phyloP scores from a whole-genome alignment of 2,329 filamentous ascomycete genomes.

The Colletotrichum melonis region DNA sequence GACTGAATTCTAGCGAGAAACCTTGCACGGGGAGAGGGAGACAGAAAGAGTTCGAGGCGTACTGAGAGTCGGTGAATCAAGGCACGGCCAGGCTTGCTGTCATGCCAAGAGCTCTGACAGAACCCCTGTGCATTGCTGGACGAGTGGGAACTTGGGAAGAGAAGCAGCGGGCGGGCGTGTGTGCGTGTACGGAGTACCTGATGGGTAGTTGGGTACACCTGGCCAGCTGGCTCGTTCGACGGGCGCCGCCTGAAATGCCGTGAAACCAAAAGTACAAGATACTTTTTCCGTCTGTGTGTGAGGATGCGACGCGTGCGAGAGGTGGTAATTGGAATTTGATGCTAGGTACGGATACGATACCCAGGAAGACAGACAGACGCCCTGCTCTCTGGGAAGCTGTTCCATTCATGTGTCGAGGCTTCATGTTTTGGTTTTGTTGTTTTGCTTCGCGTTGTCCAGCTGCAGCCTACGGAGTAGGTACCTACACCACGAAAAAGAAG shows the following conservation, averaged over 20 bases:
- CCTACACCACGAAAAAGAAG: background rate
- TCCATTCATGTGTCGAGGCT: background rate
- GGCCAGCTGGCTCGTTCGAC: background rate
- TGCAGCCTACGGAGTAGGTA: too few relatives aligned
- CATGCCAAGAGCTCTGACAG: conserved; percentile 32
- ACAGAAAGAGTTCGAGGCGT: background rate
- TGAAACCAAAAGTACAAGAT: conserved; percentile 25
- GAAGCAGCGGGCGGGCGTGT: background rate
- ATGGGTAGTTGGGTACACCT: conserved; percentile 13
- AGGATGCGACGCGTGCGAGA: background rate
- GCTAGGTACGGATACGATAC: background rate
- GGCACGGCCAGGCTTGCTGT: conserved; percentile 32
- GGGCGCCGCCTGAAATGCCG: background rate
- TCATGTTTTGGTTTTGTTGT: background rate
- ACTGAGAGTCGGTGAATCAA: conserved; percentile 19
- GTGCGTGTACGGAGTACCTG: background rate
- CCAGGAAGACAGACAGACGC: background rate
- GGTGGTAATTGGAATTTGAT: background rate
- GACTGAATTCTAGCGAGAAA: background rate
- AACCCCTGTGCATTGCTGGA: conserved; percentile 22
- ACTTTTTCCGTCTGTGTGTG: conserved; percentile 3
- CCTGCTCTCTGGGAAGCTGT: background rate
- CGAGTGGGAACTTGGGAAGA: background rate
- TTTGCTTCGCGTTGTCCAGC: background rate
- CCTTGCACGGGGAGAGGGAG: background rate